Evolutionary conservation across 2,329 filamentous ascomycete genomes (phyloP).

Genomic region (Monosporascus sp.): DNA sequence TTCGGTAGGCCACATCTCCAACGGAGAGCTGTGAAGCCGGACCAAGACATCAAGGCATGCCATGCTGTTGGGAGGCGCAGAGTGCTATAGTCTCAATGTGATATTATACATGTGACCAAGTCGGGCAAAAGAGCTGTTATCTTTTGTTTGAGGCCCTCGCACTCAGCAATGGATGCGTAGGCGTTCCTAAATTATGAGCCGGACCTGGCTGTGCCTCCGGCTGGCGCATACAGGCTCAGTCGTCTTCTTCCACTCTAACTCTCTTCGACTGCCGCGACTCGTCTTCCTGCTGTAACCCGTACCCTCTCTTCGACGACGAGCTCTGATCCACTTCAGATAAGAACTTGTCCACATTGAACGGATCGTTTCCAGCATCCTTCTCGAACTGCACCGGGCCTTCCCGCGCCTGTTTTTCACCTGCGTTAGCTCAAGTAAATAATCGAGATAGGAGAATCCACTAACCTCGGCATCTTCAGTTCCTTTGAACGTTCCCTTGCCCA

Average conservation of each 20-base stretch:
- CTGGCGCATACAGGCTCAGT: conserved; percentile 18
- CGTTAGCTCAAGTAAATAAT: conserved; percentile 25
- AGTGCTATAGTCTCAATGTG: no score
- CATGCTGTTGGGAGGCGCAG: no score
- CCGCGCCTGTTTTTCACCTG: conserved; percentile 47
- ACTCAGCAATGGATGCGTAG: no score
- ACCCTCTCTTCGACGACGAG: conserved; percentile 62
- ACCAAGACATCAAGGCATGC: no score
- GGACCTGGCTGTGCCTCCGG: no score
- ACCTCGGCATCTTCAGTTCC: conserved; percentile 79
- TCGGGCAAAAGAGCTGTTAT: no score
- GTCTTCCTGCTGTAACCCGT: conserved; percentile 68
- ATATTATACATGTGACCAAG: no score
- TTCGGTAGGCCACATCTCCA: no score
- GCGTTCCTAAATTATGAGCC: no score
- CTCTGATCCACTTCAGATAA: conserved; percentile 70
- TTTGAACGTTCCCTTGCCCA: conserved; percentile 88
- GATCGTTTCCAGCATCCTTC: conserved; percentile 70
- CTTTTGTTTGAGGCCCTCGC: no score
- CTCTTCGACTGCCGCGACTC: conserved; percentile 61
- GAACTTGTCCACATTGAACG: conserved; percentile 93
- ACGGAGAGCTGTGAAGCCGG: no score
- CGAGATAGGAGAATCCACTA: conserved; percentile 25
- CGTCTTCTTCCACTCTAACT: conserved; percentile 71
- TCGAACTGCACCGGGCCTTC: conserved; percentile 96